These are phyloP conservation scores for Entonaema liquescens DNA, from an alignment of 495 filamentous ascomycete species.

Conservation along the genomic window DNA sequence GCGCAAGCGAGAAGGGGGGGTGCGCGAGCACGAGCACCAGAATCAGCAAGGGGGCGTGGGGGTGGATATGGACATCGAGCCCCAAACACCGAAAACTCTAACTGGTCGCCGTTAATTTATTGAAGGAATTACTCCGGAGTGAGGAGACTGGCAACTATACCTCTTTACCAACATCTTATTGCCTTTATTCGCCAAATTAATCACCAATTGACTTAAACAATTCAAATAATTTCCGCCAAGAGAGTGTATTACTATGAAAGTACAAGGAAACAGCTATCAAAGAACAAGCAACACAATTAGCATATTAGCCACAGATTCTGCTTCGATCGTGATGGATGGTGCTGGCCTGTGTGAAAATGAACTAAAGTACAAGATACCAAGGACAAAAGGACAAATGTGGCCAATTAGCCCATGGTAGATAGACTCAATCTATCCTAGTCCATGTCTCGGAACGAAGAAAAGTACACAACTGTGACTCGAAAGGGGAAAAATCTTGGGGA, in stretches of 20 bases:
- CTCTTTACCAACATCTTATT: background rate
- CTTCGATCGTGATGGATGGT: background rate
- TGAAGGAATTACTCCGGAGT: no score
- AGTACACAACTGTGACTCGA: background rate
- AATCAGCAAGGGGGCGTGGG: no score
- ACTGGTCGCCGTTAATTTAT: no score
- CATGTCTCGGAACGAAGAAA: slow-evolving; percentile 1
- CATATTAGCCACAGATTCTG: background rate
- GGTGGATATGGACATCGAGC: no score
- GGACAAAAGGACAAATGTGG: background rate
- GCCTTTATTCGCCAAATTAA: background rate
- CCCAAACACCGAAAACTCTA: no score
- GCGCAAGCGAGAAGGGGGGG: no score
- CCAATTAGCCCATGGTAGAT: slow-evolving; percentile 11
- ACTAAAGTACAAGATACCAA: background rate
- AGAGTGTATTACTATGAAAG: background rate
- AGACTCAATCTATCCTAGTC: slow-evolving; percentile 29
- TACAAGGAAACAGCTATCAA: background rate
- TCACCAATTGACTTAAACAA: background rate
- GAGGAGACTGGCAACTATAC: background rate
- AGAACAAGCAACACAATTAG: background rate
- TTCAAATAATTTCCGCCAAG: background rate
- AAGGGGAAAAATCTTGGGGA: background rate
- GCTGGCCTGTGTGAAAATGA: background rate
- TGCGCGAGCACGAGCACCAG: no score